These are phyloP conservation scores for Plasmopara muralis DNA, from an alignment of 352 stramenopile species.

Conservation along the genomic window DNA sequence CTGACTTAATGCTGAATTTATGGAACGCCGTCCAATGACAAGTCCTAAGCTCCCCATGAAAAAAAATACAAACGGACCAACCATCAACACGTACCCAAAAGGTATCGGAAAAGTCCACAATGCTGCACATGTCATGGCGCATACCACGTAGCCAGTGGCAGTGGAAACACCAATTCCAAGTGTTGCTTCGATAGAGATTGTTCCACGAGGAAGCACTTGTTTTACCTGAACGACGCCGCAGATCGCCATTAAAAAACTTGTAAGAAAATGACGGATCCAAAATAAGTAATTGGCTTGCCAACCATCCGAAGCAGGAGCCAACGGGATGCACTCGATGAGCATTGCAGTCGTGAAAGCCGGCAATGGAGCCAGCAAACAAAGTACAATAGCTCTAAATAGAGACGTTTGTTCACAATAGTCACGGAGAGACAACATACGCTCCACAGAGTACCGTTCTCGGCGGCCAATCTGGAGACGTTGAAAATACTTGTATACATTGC, in stretches of 20 bases:
- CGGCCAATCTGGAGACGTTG: no score
- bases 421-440: no score
- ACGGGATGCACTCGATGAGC: slow-evolving; percentile 25
- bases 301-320: slow-evolving; percentile 5
- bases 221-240: slow-evolving; percentile 1
- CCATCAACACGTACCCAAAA: slow-evolving; percentile 2
- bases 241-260: background rate
- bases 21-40: no score
- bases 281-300: slow-evolving; percentile 4
- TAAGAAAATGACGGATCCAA: background rate
- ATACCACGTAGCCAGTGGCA: background rate
- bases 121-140: background rate
- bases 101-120: background rate
- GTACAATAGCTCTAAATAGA: no score
- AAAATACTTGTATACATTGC: no score
- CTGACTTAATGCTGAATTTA: no score
- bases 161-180: no score
- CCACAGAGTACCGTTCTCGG: no score
- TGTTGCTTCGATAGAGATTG: no score
- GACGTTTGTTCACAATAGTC: no score
- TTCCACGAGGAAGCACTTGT: background rate
- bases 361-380: slow-evolving; percentile 5
- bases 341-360: slow-evolving; percentile 11
- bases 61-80: background rate
- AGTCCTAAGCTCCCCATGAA: background rate